Evolutionary conservation across 495 filamentous ascomycete genomes (phyloP).

Genomic region (Lentithecium fluviatile): DNA sequence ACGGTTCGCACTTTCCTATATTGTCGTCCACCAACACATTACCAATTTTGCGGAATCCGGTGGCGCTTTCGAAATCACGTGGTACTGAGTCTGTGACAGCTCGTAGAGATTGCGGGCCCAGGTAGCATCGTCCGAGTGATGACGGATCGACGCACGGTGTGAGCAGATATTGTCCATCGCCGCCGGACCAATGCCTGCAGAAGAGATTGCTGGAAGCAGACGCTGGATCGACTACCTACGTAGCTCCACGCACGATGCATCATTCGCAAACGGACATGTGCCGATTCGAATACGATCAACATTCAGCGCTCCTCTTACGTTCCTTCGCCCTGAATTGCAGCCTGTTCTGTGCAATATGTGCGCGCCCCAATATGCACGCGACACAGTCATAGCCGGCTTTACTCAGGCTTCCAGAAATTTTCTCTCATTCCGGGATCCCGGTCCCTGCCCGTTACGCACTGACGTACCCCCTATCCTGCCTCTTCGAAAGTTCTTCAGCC

Average conservation of each 20-base stretch:
- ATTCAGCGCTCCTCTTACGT: too few relatives aligned
- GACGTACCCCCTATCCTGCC: constrained; percentile 8
- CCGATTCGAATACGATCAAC: too few relatives aligned
- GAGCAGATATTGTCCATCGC: constrained; percentile 33
- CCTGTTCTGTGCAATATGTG: not conserved
- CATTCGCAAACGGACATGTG: too few relatives aligned
- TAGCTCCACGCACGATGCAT: not conserved
- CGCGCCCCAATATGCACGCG: not conserved
- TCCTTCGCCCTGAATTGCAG: not conserved
- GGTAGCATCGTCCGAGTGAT: constrained; percentile 87
- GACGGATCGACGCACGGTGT: constrained; percentile 89
- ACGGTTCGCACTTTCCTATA: not conserved
- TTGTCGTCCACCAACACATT: not conserved
- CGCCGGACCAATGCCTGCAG: not conserved
- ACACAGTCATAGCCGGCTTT: not conserved
- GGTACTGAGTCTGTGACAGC: constrained; percentile 35
- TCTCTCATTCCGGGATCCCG: constrained; percentile 4
- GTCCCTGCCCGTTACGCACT: constrained; percentile 5
- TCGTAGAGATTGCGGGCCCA: constrained; percentile 83
- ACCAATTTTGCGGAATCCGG: not conserved
- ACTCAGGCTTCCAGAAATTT: not conserved
- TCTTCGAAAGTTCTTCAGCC: constrained; percentile 16
- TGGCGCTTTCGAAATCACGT: constrained; percentile 4
- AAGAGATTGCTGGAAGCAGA: not conserved
- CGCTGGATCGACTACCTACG: not conserved